Base-by-base conservation (phyloP, 2,329 filamentous ascomycete genomes). In the Neurospora crassa region DNA sequence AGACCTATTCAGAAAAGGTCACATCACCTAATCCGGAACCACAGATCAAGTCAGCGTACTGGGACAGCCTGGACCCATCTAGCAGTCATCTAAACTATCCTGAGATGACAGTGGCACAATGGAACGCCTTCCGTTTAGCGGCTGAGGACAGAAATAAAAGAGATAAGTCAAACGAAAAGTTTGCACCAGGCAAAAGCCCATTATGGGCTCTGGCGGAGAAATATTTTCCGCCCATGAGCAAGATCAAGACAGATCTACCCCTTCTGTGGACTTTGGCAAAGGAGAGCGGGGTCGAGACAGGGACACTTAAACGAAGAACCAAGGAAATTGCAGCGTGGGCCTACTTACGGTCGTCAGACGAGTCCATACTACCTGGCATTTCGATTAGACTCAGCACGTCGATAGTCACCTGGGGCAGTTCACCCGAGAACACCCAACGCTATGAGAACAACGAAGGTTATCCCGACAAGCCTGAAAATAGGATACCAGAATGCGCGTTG, bases 401-500 rank as follows among this genome's bases (percentile, higher is more conserved):
- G 3, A 81, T 92, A 74, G 89, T 90, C 0, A 91, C 90, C 0
- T 98, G 93, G 89, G 95, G 95, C 40, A 89, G 95, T 37, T 87
- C 88, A 0, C 83, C 81, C 0, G 83, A 86, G 24, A 94, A 93
- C 76, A 95, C 91, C 0, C 81, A 90, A 40, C 83, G 90, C 2
- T 92, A 94, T 76, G 83, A 86, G 24, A 94, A 93, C 76, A 95
- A 91, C 0, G 81, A 90, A 40, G 83, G 90, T 2, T 92, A 94
- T 76, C 80, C 86, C 0, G 81, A 83, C 34, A 93, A 97, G 74
- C 86, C 11, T 45, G 43, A 45, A 45, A 45, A 84, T 2, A 90
- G 90, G 18, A 88, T 98, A 43, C 93, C 94, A 1, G 95, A 95
- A 78, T 90, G 90, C 74, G 93, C 92, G 0, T 89, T 97, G 75